Evolutionary conservation across 2,329 filamentous ascomycete species (phyloP), one percentile per base, ranked within the genome.

Genomic region (Ceratocystis diversiconidia): DNA sequence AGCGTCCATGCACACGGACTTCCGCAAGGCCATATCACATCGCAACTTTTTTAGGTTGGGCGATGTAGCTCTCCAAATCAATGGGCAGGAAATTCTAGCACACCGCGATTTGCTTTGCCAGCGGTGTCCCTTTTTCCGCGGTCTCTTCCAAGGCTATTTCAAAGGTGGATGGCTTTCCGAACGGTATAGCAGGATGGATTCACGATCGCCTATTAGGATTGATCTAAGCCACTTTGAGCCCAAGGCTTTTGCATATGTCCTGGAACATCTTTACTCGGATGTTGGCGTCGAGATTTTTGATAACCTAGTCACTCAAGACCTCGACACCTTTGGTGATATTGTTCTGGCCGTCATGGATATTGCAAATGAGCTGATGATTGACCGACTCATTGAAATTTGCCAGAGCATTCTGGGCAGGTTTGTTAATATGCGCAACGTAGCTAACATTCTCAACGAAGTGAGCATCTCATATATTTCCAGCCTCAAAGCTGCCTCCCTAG

Each of bases 311-410:
- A 82, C 83, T 44, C 77, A 83, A 17, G 85, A 86, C 68, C 75
- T 95, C 5, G 91, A 96, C 69, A 87, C 91, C 59, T 91, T 96
- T 69, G 84, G 92, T 3, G 91, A 97, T 70, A 78, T 94, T n/a
- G 81, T 96, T 7, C 82, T 97, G 76, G 91, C 96, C 70, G 89
- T 97, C 57, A 87, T 97, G 82, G 85, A 85, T 65, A 87, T 90
- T 63, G 90, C 92, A 12, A 94, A 99, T 72, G 92, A 99, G 74
- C 78, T 99, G 66, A 96, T 99, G 92, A 81, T 99, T 60, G 91
- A 96, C 73, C 83, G 92, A 5, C 77, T 99, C 4, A 90, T 90
- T 4, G 89, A 96, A 73, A 85, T 95, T 32, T 97, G 94, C 73
- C 94, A 99, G 73, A 85, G 83, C 67, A 77, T 91, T 25, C 82